Percentiles rank a stretch among this genome's conserved stretches.
phyloP scores from a whole-genome alignment of 2,329 filamentous ascomycete genomes.

The Zalaria obscura region DNA sequence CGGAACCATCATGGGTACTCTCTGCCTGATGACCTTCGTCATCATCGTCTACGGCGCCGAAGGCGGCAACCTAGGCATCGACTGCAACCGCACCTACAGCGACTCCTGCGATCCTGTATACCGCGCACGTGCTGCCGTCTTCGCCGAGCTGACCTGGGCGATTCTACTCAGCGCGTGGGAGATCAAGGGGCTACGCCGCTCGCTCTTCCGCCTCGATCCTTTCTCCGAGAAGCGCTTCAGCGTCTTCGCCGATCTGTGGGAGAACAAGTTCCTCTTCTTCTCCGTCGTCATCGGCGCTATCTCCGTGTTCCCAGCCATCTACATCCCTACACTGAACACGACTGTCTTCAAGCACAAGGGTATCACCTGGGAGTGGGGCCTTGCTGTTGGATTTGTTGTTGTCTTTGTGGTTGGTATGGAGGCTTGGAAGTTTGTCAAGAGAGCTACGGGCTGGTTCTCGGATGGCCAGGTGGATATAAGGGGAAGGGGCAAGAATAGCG shows the following conservation, averaged over 20 bases:
- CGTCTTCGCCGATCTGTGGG: constrained; percentile 58
- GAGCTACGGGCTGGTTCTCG: constrained; percentile 14
- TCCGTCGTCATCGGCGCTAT: constrained; percentile 29
- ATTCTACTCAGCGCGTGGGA: constrained; percentile 68
- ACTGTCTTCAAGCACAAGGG: constrained; percentile 51
- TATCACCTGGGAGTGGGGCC: constrained; percentile 56
- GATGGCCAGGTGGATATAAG: not conserved
- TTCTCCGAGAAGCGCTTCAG: constrained; percentile 40
- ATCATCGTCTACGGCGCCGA: constrained; percentile 51
- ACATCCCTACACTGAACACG: constrained; percentile 54
- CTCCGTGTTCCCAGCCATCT: constrained; percentile 35
- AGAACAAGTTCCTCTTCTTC: constrained; percentile 50
- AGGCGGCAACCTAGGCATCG: constrained; percentile 42
- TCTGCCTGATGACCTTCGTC: constrained; percentile 47
- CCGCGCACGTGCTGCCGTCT: constrained; percentile 58
- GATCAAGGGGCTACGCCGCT: constrained; percentile 57
- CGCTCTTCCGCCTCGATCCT: constrained; percentile 63
- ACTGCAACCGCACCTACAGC: constrained; percentile 47
- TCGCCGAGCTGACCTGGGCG: constrained; percentile 63
- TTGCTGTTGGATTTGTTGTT: constrained; percentile 46
- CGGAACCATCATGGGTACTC: constrained; percentile 60
- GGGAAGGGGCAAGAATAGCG: not conserved
- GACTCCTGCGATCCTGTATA: constrained; percentile 48
- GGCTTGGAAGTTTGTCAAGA: constrained; percentile 53
- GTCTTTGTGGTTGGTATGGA: constrained; percentile 54